Percentiles rank a stretch among this genome's conserved stretches.
Evolutionary conservation across 192 early-diverging fungal species (phyloP).

Genomic region (Backusella sp.): DNA sequence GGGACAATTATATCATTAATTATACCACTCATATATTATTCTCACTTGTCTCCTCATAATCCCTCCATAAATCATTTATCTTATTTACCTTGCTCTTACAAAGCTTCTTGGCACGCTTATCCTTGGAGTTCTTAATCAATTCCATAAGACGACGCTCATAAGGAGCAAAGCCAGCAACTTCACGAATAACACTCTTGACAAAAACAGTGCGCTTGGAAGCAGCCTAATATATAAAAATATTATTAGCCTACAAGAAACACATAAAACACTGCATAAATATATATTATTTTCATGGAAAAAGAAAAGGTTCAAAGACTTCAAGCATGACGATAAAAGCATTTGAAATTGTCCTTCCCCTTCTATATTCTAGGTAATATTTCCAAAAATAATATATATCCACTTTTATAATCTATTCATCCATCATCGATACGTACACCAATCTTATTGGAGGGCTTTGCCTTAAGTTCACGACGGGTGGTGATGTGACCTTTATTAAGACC

Average conservation of each 20-base stretch:
- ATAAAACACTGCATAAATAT: neutral
- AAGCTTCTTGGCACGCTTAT: slow-evolving; percentile 82
- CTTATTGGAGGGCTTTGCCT: slow-evolving; percentile 26
- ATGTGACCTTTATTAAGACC: slow-evolving; percentile 71
- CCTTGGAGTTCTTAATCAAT: slow-evolving; percentile 99
- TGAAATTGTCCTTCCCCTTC: neutral
- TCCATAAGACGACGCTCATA: slow-evolving; percentile 99
- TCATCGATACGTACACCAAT: slow-evolving; percentile 3
- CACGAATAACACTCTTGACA: slow-evolving; percentile 91
- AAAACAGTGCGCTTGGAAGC: slow-evolving; percentile 77
- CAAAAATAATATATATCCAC: slow-evolving; percentile 1
- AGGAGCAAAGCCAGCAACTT: slow-evolving; percentile 95
- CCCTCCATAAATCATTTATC: neutral
- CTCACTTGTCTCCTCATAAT: neutral
- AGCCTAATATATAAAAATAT: slow-evolving; percentile 5
- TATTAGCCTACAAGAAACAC: neutral
- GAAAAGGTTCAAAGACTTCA: neutral
- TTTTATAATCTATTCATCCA: neutral
- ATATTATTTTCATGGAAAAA: neutral
- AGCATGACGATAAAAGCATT: neutral
- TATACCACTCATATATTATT: neutral
- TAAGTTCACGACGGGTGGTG: slow-evolving; percentile 69
- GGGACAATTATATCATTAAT: neutral
- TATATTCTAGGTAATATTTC: neutral
- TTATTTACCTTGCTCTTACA: slow-evolving; percentile 1